phyloP scores from a whole-genome alignment of 257 asterid species.

The Solanum ahanhuiri region DNA sequence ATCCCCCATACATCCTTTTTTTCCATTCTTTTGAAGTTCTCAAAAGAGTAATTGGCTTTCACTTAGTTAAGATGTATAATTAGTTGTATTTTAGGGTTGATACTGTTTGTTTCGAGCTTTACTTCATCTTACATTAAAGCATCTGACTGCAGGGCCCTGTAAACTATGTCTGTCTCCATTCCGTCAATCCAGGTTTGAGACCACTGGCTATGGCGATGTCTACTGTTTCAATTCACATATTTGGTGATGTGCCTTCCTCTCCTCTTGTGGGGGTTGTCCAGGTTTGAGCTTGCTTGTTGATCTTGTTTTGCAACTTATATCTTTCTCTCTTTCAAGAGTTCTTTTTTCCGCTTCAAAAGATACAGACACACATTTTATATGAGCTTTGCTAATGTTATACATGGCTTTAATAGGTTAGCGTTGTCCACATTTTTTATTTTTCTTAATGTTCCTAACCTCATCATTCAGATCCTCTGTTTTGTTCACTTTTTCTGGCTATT shows the following conservation, averaged over 20 bases:
- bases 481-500: not conserved
- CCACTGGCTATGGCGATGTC: conserved; percentile 91
- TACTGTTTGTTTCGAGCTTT: not conserved
- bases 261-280: conserved; percentile 95
- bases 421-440: not conserved
- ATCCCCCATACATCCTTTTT: not conserved
- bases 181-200: conserved; percentile 80
- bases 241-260: conserved; percentile 94
- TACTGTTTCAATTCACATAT: conserved; percentile 70
- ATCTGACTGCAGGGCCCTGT: conserved; percentile 71
- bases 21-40: not conserved
- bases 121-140: not conserved
- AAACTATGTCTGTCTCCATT: conserved; percentile 79
- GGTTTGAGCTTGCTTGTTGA: conserved; percentile 28
- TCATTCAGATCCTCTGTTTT: not conserved
- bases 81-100: not conserved
- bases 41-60: not conserved
- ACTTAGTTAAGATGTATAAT: not conserved
- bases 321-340: not conserved
- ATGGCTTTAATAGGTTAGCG: not conserved
- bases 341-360: not conserved
- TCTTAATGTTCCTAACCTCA: not conserved
- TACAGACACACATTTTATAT: not conserved
- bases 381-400: not conserved
- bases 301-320: not conserved